Conservation (phyloP, 2,329 filamentous ascomycete species). For the Colletotrichum horii region DNA sequence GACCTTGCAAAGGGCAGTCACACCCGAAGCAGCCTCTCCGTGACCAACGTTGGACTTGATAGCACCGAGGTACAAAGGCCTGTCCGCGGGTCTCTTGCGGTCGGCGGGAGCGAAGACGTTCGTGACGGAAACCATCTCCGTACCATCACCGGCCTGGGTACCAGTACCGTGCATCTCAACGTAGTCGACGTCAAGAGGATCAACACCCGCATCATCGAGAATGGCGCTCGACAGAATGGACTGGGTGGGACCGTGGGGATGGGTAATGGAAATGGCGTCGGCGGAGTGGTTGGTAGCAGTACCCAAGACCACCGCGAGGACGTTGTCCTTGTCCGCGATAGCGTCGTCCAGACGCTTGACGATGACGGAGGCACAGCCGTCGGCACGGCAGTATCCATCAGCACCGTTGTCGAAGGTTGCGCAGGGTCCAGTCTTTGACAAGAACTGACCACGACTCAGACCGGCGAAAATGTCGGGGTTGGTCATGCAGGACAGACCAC, state of each 20-base stretch:
- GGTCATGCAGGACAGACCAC: slow-evolving; percentile 78
- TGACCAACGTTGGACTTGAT: slow-evolving; percentile 71
- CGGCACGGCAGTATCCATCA: slow-evolving; percentile 83
- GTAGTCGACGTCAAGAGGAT: slow-evolving; percentile 79
- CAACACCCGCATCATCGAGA: slow-evolving; percentile 73
- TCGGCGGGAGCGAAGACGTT: slow-evolving; percentile 54
- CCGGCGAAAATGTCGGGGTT: slow-evolving; percentile 83
- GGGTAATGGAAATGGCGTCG: slow-evolving; percentile 82
- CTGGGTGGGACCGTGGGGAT: slow-evolving; percentile 80
- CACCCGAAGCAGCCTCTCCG: slow-evolving; percentile 65
- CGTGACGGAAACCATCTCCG: slow-evolving; percentile 81
- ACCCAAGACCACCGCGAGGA: slow-evolving; percentile 76
- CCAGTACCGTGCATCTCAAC: slow-evolving; percentile 92
- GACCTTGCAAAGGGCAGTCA: slow-evolving; percentile 68
- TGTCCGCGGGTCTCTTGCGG: slow-evolving; percentile 48
- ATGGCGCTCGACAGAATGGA: slow-evolving; percentile 73
- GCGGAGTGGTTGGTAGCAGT: slow-evolving; percentile 83
- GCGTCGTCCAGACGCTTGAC: slow-evolving; percentile 84
- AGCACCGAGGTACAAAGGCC: slow-evolving; percentile 66
- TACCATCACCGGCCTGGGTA: slow-evolving; percentile 83
- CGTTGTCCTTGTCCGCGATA: slow-evolving; percentile 76
- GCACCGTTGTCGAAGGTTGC: slow-evolving; percentile 83
- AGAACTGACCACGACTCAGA: slow-evolving; percentile 77
- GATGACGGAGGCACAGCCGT: slow-evolving; percentile 76
- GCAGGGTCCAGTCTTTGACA: slow-evolving; percentile 78